A percentile compares a stretch with the other conserved stretches of the same genome.
phyloP scores from a whole-genome alignment of 164 flowering plant species.

The Magnolia sinica region DNA sequence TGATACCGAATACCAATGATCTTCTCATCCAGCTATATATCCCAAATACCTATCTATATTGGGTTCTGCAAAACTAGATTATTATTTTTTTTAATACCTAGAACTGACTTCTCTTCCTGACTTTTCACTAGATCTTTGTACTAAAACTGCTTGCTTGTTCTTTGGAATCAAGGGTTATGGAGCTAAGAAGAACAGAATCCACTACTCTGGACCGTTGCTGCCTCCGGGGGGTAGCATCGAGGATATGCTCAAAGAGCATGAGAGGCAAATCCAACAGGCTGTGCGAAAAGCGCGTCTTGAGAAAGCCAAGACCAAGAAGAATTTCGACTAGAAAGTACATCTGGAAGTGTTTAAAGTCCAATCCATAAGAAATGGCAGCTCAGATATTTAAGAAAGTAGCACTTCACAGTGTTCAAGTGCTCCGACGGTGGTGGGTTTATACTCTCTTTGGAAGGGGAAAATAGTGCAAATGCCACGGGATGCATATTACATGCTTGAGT shows the following conservation, averaged over 20 bases:
- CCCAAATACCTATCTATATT: not conserved
- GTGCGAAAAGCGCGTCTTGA: conserved; percentile 84
- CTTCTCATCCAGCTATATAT: not conserved
- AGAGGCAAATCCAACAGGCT: conserved; percentile 85
- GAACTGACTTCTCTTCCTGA: no score
- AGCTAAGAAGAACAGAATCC: conserved; percentile 62
- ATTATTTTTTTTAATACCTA: no score
- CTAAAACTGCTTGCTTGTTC: not conserved
- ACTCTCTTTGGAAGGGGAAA: not conserved
- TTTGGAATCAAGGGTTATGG: conserved; percentile 40
- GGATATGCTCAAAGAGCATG: conserved; percentile 90
- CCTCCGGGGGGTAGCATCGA: conserved; percentile 85
- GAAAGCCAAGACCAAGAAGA: conserved; percentile 41
- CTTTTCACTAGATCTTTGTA: not conserved
- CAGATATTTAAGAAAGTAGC: conserved; percentile 9
- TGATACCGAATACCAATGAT: no score
- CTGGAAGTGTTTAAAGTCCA: conserved; percentile 31
- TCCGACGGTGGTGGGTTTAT: not conserved
- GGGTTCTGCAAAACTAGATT: not conserved
- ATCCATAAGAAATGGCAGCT: conserved; percentile 27
- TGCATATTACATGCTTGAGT: not conserved
- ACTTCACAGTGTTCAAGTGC: not conserved
- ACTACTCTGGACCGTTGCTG: conserved; percentile 81
- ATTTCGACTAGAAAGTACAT: conserved; percentile 22
- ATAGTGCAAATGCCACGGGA: not conserved